Evolutionary conservation across 306 rosid genomes (phyloP).

Genomic region (Cucumis sativus): Cucumber_9930_V3 NC_026655.2:3749501-3750000

Average conservation of each 20-base stretch:
- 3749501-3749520: background rate
- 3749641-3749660: slow-evolving; percentile 23
- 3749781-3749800: slow-evolving; percentile 39
- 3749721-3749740: slow-evolving; percentile 32
- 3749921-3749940: slow-evolving; percentile 37
- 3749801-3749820: slow-evolving; percentile 4
- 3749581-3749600: slow-evolving; percentile 19
- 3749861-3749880: slow-evolving; percentile 94
- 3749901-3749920: slow-evolving; percentile 65
- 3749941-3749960: background rate
- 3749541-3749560: background rate
- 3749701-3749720: slow-evolving; percentile 33
- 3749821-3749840: slow-evolving; percentile 28
- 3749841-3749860: slow-evolving; percentile 60
- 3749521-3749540: background rate
- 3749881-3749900: slow-evolving; percentile 57
- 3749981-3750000: slow-evolving; percentile 13
- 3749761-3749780: slow-evolving; percentile 73
- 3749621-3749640: slow-evolving; percentile 14
- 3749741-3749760: slow-evolving; percentile 74
- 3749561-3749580: slow-evolving; percentile 45
- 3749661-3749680: slow-evolving; percentile 27
- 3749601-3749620: slow-evolving; percentile 13
- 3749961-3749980: slow-evolving; percentile 4
- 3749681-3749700: slow-evolving; percentile 42